phyloP scores from a whole-genome alignment of 306 rosid species.

The Prunus mira region DNA sequence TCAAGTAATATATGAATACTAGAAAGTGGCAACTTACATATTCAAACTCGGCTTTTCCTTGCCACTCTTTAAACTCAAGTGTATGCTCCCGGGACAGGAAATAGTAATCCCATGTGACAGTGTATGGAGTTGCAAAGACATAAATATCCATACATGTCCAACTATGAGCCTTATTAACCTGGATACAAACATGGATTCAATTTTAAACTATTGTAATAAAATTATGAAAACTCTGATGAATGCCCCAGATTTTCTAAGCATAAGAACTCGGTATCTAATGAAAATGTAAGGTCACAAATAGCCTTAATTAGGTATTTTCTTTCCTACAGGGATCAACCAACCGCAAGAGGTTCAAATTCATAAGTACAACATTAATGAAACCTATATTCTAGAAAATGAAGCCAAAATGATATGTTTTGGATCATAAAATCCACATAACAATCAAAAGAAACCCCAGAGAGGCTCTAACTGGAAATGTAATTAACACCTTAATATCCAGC shows the following conservation, averaged over 20 bases:
- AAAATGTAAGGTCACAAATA: background rate
- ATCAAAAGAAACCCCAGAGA: background rate
- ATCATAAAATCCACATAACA: background rate
- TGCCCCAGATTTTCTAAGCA: background rate
- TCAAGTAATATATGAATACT: conserved; percentile 1
- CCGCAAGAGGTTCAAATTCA: background rate
- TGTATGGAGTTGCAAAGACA: conserved; percentile 94
- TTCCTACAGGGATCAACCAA: background rate
- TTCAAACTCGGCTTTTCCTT: conserved; percentile 79
- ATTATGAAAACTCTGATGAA: background rate
- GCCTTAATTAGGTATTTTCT: background rate
- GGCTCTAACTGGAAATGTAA: background rate
- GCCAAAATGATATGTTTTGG: background rate
- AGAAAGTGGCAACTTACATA: conserved; percentile 63
- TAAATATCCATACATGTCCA: conserved; percentile 92
- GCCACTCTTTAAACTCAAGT: conserved; percentile 75
- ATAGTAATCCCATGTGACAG: conserved; percentile 96
- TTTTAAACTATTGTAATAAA: background rate
- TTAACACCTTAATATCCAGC: background rate
- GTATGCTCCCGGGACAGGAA: conserved; percentile 90
- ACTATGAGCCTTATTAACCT: conserved; percentile 84
- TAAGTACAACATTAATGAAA: background rate
- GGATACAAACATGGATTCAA: conserved; percentile 25
- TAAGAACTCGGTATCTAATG: background rate
- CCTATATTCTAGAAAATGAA: background rate